A percentile compares a stretch with the other conserved stretches of the same genome.
Evolutionary conservation across 495 filamentous ascomycete genomes (phyloP).

Genomic region (Xylaria cubensis): DNA sequence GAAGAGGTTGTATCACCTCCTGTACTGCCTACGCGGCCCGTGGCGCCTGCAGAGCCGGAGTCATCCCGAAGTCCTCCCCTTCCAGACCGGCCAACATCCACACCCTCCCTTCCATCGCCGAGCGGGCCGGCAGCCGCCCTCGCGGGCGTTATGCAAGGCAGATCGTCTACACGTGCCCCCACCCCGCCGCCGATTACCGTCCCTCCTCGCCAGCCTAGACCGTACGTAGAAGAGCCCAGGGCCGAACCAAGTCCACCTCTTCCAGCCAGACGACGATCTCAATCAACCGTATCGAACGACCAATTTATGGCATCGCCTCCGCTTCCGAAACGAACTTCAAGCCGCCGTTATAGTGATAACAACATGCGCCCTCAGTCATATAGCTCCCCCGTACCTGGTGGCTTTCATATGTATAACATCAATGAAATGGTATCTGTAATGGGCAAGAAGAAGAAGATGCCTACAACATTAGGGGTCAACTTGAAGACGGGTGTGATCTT

Average conservation of each 20-base stretch:
- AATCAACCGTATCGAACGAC: slow-evolving; percentile 60
- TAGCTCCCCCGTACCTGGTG: slow-evolving; percentile 64
- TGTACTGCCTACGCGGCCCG: slow-evolving; percentile 34
- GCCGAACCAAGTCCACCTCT: slow-evolving; percentile 69
- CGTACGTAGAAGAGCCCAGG: slow-evolving; percentile 65
- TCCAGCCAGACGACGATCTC: slow-evolving; percentile 71
- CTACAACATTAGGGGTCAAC: slow-evolving; percentile 91
- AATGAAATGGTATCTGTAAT: slow-evolving; percentile 94
- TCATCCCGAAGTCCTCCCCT: slow-evolving; percentile 50
- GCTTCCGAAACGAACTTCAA: slow-evolving; percentile 33
- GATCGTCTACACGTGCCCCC: slow-evolving; percentile 29
- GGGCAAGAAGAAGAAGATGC: slow-evolving; percentile 97
- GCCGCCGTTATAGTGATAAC: slow-evolving; percentile 36
- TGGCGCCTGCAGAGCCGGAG: slow-evolving; percentile 47
- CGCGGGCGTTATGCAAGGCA: slow-evolving; percentile 46
- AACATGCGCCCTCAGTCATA: slow-evolving; percentile 22
- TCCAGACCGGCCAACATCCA: slow-evolving; percentile 36
- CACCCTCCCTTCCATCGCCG: slow-evolving; percentile 27
- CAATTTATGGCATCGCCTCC: slow-evolving; percentile 51
- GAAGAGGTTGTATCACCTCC: slow-evolving; percentile 28
- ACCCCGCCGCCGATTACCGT: slow-evolving; percentile 37
- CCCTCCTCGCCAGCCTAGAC: slow-evolving; percentile 56
- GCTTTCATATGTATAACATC: slow-evolving; percentile 93
- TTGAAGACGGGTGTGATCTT: slow-evolving; percentile 84
- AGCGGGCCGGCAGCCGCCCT: slow-evolving; percentile 43